Conservation (phyloP, 768 basidiomycete species). For the Phaeolepiota aurea region DNA sequence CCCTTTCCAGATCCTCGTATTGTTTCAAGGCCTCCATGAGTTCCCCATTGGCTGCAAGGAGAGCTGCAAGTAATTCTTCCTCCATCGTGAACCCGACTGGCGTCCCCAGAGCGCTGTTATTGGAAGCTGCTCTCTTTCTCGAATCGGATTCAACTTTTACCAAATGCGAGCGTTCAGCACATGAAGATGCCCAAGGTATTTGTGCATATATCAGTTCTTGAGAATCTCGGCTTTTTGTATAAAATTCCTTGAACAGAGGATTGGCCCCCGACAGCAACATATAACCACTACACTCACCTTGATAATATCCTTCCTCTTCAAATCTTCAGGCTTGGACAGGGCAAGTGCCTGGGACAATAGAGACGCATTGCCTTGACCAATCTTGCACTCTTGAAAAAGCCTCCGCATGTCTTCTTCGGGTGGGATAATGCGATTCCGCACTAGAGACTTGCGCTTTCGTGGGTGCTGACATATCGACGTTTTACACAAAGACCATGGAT, state of each 20-base stretch:
- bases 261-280: too few species aligned
- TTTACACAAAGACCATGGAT: constrained; percentile 5
- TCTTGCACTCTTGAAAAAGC: constrained; percentile 78
- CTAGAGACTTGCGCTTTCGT: constrained; percentile 30
- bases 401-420: constrained; percentile 80
- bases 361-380: constrained; percentile 74
- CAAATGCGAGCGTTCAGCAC: constrained; percentile 63
- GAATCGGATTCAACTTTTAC: constrained; percentile 17
- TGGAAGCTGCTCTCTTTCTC: constrained; percentile 13
- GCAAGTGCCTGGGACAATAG: constrained; percentile 65
- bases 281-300: too few species aligned
- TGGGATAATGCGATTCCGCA: constrained; percentile 44
- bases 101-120: constrained; percentile 7
- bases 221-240: constrained; percentile 66
- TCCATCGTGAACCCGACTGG: constrained; percentile 50
- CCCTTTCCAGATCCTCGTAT: constrained; percentile 70
- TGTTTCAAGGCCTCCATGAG: constrained; percentile 60
- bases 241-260: constrained; percentile 61
- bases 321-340: constrained; percentile 61
- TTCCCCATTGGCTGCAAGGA: constrained; percentile 69
- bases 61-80: constrained; percentile 63
- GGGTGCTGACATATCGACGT: constrained; percentile 9
- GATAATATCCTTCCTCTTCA: constrained; percentile 59
- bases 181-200: constrained; percentile 85
- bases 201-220: constrained; percentile 83